These are phyloP conservation scores for Lobosporangium transversale DNA, from an alignment of 192 early-diverging fungal genomes.

Conservation along the genomic window DNA sequence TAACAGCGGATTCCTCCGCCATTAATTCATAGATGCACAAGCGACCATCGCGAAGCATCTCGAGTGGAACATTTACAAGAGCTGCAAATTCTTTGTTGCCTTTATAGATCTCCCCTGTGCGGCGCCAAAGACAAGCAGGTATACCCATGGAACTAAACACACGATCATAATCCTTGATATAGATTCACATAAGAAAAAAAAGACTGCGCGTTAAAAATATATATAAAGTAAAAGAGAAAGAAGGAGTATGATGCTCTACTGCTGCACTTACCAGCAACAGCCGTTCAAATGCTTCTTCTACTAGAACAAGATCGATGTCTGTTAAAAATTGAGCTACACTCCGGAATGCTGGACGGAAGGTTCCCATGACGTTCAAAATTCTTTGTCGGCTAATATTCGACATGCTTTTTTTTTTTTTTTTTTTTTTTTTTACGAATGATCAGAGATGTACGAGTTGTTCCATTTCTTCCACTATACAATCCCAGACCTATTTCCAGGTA, in stretches of 20 bases:
- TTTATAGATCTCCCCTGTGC: conserved; percentile 97
- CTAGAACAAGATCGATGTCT: conserved; percentile 93
- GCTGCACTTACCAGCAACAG: conserved; percentile 71
- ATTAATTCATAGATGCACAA: conserved; percentile 73
- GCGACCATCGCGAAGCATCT: conserved; percentile 77
- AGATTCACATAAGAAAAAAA: too few relatives aligned
- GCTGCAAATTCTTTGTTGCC: conserved; percentile 95
- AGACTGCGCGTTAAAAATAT: too few relatives aligned
- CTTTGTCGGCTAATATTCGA: conserved; percentile 74
- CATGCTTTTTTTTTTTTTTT: too few relatives aligned
- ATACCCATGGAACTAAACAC: conserved; percentile 96
- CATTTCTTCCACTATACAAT: too few relatives aligned
- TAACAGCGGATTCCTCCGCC: conserved; percentile 93
- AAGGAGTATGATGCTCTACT: background rate
- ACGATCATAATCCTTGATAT: conserved; percentile 96
- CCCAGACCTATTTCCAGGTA: too few relatives aligned
- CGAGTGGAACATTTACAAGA: conserved; percentile 85
- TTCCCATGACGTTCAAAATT: conserved; percentile 88
- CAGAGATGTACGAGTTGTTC: too few relatives aligned
- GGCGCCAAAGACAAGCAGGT: conserved; percentile 94
- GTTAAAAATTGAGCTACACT: conserved; percentile 88
- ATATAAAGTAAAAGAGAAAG: background rate
- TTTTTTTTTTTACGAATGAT: too few relatives aligned
- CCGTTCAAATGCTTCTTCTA: conserved; percentile 96
- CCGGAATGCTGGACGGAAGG: conserved; percentile 89